Evolutionary conservation across 1,284 basidiomycete species (phyloP).

Genomic region (Rhodotorula sp.): DNA sequence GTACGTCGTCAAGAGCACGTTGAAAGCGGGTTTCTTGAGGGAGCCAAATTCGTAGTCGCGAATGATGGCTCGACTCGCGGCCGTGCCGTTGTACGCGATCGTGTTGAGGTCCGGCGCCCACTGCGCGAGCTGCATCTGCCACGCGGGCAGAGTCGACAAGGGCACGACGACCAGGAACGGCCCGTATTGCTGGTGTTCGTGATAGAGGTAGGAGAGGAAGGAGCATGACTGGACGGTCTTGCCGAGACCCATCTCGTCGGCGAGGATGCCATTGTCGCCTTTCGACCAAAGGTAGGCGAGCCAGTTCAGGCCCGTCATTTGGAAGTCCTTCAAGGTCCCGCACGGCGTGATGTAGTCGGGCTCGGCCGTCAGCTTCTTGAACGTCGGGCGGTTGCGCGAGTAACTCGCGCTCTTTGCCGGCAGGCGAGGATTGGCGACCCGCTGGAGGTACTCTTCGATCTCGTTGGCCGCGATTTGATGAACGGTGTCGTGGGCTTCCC

Average conservation of each 20-base stretch:
- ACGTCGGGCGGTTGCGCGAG: conserved; percentile 69
- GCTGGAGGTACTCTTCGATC: conserved; percentile 74
- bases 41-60: conserved; percentile 88
- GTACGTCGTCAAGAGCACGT: conserved; percentile 95
- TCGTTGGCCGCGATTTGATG: conserved; percentile 56
- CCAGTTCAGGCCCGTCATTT: conserved; percentile 97
- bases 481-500: conserved; percentile 67
- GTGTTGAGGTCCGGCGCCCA: conserved; percentile 98
- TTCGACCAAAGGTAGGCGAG: conserved; percentile 92
- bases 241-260: conserved; percentile 99
- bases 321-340: conserved; percentile 93
- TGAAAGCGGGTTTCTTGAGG: conserved; percentile 81
- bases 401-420: conserved; percentile 82
- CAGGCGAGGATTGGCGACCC: conserved; percentile 75
- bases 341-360: conserved; percentile 79
- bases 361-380: conserved; percentile 83
- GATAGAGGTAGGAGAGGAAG: conserved; percentile 93
- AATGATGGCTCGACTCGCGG: conserved; percentile 82
- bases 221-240: conserved; percentile 97
- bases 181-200: conserved; percentile 88
- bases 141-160: conserved; percentile 94
- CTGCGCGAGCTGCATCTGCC: conserved; percentile 90
- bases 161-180: conserved; percentile 98
- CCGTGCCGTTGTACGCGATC: conserved; percentile 93
- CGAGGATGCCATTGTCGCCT: conserved; percentile 93